Percentiles rank a stretch among this genome's conserved stretches.
Conservation (phyloP, 2,329 filamentous ascomycete genomes). For the Neofusicoccum umdonicola region DNA sequence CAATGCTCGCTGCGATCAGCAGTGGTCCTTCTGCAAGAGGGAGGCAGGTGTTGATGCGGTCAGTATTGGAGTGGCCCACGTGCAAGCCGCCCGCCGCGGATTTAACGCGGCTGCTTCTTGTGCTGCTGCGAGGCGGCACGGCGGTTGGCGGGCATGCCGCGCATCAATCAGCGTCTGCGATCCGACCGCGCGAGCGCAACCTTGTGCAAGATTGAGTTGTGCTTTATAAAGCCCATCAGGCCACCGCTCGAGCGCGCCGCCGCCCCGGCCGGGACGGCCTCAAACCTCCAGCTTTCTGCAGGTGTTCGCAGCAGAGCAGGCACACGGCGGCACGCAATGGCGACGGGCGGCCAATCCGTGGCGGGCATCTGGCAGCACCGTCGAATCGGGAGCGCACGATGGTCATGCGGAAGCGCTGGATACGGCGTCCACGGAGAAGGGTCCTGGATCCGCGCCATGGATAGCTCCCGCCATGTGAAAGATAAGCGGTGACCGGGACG, state of each 20-base stretch:
- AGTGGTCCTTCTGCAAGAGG: not conserved
- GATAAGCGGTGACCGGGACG: slow-evolving; percentile 11
- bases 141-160: not conserved
- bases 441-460: slow-evolving; percentile 13
- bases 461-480: slow-evolving; percentile 1
- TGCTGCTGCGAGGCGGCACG: not conserved
- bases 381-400: slow-evolving; percentile 5
- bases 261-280: not conserved
- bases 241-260: not conserved
- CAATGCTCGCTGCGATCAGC: slow-evolving; percentile 3
- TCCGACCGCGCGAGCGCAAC: not conserved
- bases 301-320: not conserved
- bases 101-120: not conserved
- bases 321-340: not conserved
- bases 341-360: not conserved
- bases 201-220: not conserved
- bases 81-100: not conserved
- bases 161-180: not conserved
- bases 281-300: not conserved
- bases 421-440: slow-evolving; percentile 11
- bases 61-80: not conserved
- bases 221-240: not conserved
- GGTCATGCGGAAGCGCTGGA: slow-evolving; percentile 9
- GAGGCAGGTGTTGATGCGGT: not conserved
- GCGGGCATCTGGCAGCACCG: not conserved